Evolutionary conservation across 306 rosid genomes (phyloP), one percentile per base, ranked within the genome.

Genomic region (Macrotyloma uniflorum): DNA sequence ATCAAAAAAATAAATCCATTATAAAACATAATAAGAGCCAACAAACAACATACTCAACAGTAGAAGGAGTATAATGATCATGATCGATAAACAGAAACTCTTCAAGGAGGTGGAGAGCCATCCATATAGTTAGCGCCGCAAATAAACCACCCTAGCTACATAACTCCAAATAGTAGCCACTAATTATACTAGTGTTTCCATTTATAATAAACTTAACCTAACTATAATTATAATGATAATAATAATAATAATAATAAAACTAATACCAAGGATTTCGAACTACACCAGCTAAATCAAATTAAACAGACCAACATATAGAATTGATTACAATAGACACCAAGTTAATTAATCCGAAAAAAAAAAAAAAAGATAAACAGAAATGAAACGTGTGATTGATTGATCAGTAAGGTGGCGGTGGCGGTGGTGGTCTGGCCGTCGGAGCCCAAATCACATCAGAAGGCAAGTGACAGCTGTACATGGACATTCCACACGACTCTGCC

Each of bases 371-470:
- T 7, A 70, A 49, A 59, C 36, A 47, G 33, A 58, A 42, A 13
- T 4, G 4, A 0, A 26, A 38, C 24, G 36, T 3, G 53, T n/a
- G 40, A 38, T 55, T n/a, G 40, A 38, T 55, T 49, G 3, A 64
- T 88, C 83, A 92, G 72, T 85, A 92, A 65, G 93, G 93, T 3
- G 93, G 96, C 13, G 89, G 91, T 0, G 67, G 67, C 3, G 87
- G 87, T 4, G 87, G 89, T 8, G 92, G 87, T 76, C 99, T 89
- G 0, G 96, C 90, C 0, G 98, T 79, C 2, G 93, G 96, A 53
- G 98, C 88, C 99, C 99, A 95, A 14, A 93, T 86, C 43, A 88
- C 93, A 74, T 95, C 99, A 0, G 94, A 86, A 0, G 93, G 93
- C 54, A 88, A 4, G 49, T 88, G 98, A 69, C 89, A 81, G 86